Percentiles rank a stretch among this genome's conserved stretches.
These are phyloP conservation scores for Ambrosiella beaveri DNA, from an alignment of 2,329 filamentous ascomycete genomes.

Conservation along the genomic window DNA sequence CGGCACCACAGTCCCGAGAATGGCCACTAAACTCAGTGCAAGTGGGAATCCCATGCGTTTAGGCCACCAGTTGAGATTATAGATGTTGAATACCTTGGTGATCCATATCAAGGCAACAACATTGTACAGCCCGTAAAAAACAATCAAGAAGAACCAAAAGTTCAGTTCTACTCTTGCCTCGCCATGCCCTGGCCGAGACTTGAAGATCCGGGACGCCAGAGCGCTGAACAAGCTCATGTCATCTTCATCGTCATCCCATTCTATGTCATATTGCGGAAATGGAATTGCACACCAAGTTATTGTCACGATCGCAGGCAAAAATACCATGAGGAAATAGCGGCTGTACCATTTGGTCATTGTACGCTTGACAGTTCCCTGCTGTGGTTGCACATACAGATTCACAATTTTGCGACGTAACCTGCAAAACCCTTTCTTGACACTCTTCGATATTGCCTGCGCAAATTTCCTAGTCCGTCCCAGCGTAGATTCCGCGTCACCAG, in stretches of 20 bases:
- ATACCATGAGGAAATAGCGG: slow-evolving; percentile 41
- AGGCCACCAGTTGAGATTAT: slow-evolving; percentile 57
- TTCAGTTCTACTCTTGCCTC: slow-evolving; percentile 45
- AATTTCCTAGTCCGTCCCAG: too few relatives aligned
- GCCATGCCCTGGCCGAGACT: slow-evolving; percentile 40
- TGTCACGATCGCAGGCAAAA: slow-evolving; percentile 43
- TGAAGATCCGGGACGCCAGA: not conserved
- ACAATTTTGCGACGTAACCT: slow-evolving; percentile 21
- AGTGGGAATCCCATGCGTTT: slow-evolving; percentile 44
- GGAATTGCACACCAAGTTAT: slow-evolving; percentile 47
- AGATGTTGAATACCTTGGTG: slow-evolving; percentile 55
- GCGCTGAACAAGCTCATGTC: slow-evolving; percentile 9
- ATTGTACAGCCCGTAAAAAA: slow-evolving; percentile 55
- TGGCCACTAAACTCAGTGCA: slow-evolving; percentile 44
- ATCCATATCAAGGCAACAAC: slow-evolving; percentile 52
- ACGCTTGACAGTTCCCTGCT: slow-evolving; percentile 38
- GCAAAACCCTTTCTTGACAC: slow-evolving; percentile 14
- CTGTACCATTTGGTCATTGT: slow-evolving; percentile 47
- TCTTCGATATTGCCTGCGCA: too few relatives aligned
- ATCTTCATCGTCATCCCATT: slow-evolving; percentile 24
- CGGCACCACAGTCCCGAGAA: slow-evolving; percentile 40
- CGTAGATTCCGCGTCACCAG: not conserved
- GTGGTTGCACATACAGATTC: slow-evolving; percentile 44
- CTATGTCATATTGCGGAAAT: slow-evolving; percentile 44
- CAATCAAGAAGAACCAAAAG: slow-evolving; percentile 55